Base-by-base conservation (phyloP, 148 eudicot genomes). In the Diospyros lotus region DNA sequence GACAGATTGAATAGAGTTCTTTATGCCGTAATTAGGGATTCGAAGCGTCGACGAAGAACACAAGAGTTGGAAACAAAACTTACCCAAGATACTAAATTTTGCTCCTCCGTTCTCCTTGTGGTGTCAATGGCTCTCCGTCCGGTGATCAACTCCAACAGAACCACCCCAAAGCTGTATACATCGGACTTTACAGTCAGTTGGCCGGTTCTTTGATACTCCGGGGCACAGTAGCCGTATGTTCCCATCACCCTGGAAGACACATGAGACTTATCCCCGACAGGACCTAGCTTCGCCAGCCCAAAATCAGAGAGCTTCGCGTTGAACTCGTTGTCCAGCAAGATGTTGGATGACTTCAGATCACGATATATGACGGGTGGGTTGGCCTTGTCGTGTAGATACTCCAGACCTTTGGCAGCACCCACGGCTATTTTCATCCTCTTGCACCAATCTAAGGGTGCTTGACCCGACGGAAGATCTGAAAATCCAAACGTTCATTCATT, bases 121-220 rank as follows among this genome's bases (percentile, higher is more conserved):
- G 76, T 58, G 69, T 89, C 93, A 71, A 84, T 58, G n/a, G 85
- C 91, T 82, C 87, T 79, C 72, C 78, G 73, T 39, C 93, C 93
- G 14, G 91, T 84, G 69, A 89, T 76, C 11, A 89, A 17, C 74
- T 87, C 93, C 79, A 89, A 74, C 14, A 89, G 72, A 73, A 89
- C 91, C 61, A 89, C 93, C 43, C 93, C 93, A 59, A 83, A 89
- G 77, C 91, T 89, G 60, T 89, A 87, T 11, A 89, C 80, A 71
- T 89, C 93, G 1, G 89, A 83, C 72, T 86, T 89, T 8, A 77
- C 81, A 12, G 91, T 84, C 1, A 89, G 74, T 50, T 77, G 82
- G 8, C 93, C 89, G 28, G 87, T 85, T 78, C 76, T 76, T 66
- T 84, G 81, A 72, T 87, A 89, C 78, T 89, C 93, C 0, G 93